Evolutionary conservation across 2,329 filamentous ascomycete species (phyloP), one percentile per base, ranked within the genome.

Genomic region (Cucurbitaria berberidis): DNA sequence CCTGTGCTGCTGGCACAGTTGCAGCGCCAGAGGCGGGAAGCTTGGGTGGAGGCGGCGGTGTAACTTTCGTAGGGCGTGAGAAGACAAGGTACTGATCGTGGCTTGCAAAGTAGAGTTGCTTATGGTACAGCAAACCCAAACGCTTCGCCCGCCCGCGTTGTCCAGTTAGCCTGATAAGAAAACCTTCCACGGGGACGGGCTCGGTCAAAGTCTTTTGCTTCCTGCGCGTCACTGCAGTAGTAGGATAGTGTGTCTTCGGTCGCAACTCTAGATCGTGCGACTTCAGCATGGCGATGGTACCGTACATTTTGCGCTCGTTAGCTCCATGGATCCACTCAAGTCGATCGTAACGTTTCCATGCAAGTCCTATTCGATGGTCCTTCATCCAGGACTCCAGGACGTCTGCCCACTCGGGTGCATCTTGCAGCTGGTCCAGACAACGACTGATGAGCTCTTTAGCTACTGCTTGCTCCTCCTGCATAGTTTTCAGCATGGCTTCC

Each of bases 281-380:
- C 44, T 80, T 82, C 58, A 84, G 78, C 86, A 89, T 88, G 27
- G 84, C 86, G 58, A 89, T 84, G 0, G 85, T 83, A 30, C 86
- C 86, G 58, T 88, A 88, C 86, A 89, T 89, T 55, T 83, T 84
- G 59, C 85, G 81, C 66, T 89, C 86, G 47, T 87, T 86, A 10
- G 78, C 77, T 15, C 86, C 86, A 68, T 87, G 81, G 4, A 89
- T 78, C 86, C 86, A 89, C 72, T 89, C 86, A 15, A 89, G 75
- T 21, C 86, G 80, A 63, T 89, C 86, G 64, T 89, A 89, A 40
- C 86, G 79, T 70, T 86, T 87, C 86, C 86, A 89, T 3, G 85
- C 86, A 42, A 89, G 78, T 3, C 86, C 86, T 67, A 89, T 84
- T 22, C 82, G 82, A 53, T 84, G 81, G 19, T 80, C 75, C 45